Percentiles rank a stretch among this genome's conserved stretches.
Conservation (phyloP, 441 rosid species). For the Gossypium trilobum region DNA sequence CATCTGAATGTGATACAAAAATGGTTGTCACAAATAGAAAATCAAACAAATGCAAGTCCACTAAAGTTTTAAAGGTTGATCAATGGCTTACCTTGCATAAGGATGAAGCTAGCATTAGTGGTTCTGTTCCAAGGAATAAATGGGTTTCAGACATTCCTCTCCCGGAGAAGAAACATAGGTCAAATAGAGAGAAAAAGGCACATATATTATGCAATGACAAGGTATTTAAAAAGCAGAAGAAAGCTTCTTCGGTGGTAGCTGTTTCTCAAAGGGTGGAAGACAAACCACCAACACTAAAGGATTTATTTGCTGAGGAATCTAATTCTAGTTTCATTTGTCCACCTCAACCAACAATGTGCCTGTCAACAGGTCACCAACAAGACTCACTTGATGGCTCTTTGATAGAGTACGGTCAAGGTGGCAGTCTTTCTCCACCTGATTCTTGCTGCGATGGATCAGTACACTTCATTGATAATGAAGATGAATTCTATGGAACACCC, state of each 20-base stretch:
- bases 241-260: conserved; percentile 14
- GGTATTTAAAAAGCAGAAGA: conserved; percentile 15
- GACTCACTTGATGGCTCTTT: conserved; percentile 9
- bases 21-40: conserved; percentile 14
- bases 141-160: conserved; percentile 24
- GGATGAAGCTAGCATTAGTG: conserved; percentile 12
- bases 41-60: conserved; percentile 11
- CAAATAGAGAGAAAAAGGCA: conserved; percentile 15
- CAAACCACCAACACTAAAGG: conserved; percentile 30
- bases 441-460: conserved; percentile 15
- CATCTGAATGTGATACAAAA: conserved; percentile 43
- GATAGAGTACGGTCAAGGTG: conserved; percentile 16
- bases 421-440: conserved; percentile 17
- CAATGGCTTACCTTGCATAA: conserved; percentile 43
- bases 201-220: conserved; percentile 13
- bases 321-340: conserved; percentile 17
- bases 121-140: conserved; percentile 24
- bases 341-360: conserved; percentile 22
- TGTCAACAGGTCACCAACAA: conserved; percentile 15
- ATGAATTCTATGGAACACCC: conserved; percentile 4
- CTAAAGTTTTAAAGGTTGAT: conserved; percentile 32
- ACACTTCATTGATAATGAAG: conserved; percentile 18
- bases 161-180: conserved; percentile 17
- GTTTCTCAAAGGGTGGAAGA: conserved; percentile 21
- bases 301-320: conserved; percentile 31